These are phyloP conservation scores for Tetrastigma voinierianum DNA, from an alignment of 164 flowering plant species.

Conservation along the genomic window DNA sequence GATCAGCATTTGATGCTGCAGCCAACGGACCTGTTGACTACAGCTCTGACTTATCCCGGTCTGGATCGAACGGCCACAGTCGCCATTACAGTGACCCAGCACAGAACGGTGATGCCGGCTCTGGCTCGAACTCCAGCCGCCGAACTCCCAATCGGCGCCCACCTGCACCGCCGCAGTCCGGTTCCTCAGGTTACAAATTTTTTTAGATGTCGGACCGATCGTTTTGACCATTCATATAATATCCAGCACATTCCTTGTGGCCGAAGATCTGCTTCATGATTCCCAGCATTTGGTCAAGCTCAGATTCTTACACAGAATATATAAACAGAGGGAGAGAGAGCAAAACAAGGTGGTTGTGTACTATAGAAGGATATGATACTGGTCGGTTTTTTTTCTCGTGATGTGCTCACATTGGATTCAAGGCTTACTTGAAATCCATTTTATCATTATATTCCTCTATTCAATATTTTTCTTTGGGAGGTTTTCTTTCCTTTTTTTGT, in stretches of 20 bases:
- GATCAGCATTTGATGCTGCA: slow-evolving; percentile 90
- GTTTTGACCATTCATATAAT: slow-evolving; percentile 18
- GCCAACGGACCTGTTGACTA: slow-evolving; percentile 65
- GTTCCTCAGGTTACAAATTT: slow-evolving; percentile 56
- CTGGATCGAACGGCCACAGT: slow-evolving; percentile 63
- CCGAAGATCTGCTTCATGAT: slow-evolving; percentile 9
- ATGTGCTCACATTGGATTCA: slow-evolving; percentile 9
- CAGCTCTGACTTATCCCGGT: slow-evolving; percentile 34
- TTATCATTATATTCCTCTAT: slow-evolving; percentile 8
- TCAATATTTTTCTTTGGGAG: slow-evolving; percentile 5
- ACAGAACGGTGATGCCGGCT: slow-evolving; percentile 64
- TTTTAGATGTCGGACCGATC: slow-evolving; percentile 26
- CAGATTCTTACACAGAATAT: slow-evolving; percentile 7
- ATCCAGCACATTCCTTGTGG: slow-evolving; percentile 28
- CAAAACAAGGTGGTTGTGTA: slow-evolving; percentile 27
- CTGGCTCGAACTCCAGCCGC: slow-evolving; percentile 68
- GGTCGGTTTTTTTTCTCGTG: slow-evolving; percentile 2
- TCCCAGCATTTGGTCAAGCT: slow-evolving; percentile 11
- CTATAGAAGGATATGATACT: slow-evolving; percentile 13
- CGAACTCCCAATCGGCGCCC: slow-evolving; percentile 89
- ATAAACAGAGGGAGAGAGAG: slow-evolving; percentile 11
- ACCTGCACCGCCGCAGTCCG: slow-evolving; percentile 74
- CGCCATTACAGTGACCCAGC: slow-evolving; percentile 72
- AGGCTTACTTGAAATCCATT: slow-evolving; percentile 28
- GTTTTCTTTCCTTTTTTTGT: not conserved